These are phyloP conservation scores for Sutorius eximius DNA, from an alignment of 1,284 basidiomycete genomes.

Conservation along the genomic window DNA sequence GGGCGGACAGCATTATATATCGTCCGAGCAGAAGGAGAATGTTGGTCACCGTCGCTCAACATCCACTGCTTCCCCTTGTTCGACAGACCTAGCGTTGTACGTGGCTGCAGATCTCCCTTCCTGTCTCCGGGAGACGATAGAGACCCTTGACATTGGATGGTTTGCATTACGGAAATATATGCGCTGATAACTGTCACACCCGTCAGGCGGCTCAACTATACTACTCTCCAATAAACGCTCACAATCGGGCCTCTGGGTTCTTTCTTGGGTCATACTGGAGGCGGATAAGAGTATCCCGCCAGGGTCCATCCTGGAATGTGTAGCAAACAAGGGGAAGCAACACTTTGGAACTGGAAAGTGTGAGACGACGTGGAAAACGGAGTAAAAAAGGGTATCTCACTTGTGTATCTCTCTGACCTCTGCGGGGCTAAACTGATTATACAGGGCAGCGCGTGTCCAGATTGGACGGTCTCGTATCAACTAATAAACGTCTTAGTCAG, in stretches of 20 bases:
- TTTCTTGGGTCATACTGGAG: conserved; percentile 89
- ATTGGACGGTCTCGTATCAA: conserved; percentile 75
- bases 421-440: conserved; percentile 75
- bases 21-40: background rate
- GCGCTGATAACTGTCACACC: conserved; percentile 67
- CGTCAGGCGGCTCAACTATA: background rate
- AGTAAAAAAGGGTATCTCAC: conserved; percentile 40
- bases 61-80: conserved; percentile 43
- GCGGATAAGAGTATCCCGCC: conserved; percentile 85
- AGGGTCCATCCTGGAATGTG: conserved; percentile 91
- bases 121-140: conserved; percentile 65
- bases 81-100: conserved; percentile 40
- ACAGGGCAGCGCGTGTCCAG: conserved; percentile 84
- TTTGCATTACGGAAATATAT: conserved; percentile 83
- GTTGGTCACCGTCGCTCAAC: conserved; percentile 41
- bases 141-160: conserved; percentile 72
- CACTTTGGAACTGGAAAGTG: conserved; percentile 60
- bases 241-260: conserved; percentile 75
- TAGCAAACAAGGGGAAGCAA: conserved; percentile 75
- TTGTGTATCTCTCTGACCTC: conserved; percentile 74
- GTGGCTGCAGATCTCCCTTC: conserved; percentile 43
- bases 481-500: conserved; percentile 36
- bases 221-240: conserved; percentile 10
- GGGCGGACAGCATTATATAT: background rate
- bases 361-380: background rate